Conservation (phyloP, 192 early-diverging fungal genomes). For the Phycomyces blakesleeanus region DNA sequence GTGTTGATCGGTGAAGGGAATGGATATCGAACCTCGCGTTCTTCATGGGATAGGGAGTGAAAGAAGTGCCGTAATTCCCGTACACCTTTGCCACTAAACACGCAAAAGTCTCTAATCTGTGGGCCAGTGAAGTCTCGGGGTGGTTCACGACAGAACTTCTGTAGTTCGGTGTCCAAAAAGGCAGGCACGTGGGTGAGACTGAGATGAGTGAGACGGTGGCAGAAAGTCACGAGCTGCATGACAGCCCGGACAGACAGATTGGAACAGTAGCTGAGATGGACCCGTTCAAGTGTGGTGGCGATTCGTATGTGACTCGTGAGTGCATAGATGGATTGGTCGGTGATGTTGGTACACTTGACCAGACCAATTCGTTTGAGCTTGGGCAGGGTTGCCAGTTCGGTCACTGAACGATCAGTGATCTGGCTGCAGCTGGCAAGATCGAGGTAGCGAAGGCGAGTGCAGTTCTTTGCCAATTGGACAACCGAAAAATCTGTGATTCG, state of each 20-base stretch:
- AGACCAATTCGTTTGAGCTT: slow-evolving; percentile 52
- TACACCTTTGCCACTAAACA: slow-evolving; percentile 56
- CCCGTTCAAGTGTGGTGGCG: slow-evolving; percentile 45
- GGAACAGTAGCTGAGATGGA: slow-evolving; percentile 52
- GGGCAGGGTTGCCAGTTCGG: slow-evolving; percentile 47
- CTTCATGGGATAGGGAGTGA: neutral
- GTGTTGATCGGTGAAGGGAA: too few species aligned
- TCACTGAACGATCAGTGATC: slow-evolving; percentile 46
- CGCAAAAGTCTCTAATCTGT: slow-evolving; percentile 53
- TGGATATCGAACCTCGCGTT: neutral
- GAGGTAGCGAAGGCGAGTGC: slow-evolving; percentile 52
- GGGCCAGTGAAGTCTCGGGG: slow-evolving; percentile 50
- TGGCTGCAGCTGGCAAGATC: slow-evolving; percentile 52
- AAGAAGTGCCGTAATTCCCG: slow-evolving; percentile 45
- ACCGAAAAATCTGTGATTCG: slow-evolving; percentile 48
- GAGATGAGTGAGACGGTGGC: slow-evolving; percentile 48
- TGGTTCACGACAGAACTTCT: slow-evolving; percentile 49
- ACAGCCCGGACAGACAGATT: slow-evolving; percentile 45
- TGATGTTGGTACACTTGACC: slow-evolving; percentile 56
- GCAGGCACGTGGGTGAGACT: slow-evolving; percentile 50
- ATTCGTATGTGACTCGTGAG: slow-evolving; percentile 42
- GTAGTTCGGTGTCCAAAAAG: slow-evolving; percentile 44
- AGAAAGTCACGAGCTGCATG: slow-evolving; percentile 42
- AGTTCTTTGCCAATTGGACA: slow-evolving; percentile 39
- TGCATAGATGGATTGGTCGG: slow-evolving; percentile 48